Evolutionary conservation across 768 basidiomycete genomes (phyloP).

Genomic region (Hirschioporus abietinus): DNA sequence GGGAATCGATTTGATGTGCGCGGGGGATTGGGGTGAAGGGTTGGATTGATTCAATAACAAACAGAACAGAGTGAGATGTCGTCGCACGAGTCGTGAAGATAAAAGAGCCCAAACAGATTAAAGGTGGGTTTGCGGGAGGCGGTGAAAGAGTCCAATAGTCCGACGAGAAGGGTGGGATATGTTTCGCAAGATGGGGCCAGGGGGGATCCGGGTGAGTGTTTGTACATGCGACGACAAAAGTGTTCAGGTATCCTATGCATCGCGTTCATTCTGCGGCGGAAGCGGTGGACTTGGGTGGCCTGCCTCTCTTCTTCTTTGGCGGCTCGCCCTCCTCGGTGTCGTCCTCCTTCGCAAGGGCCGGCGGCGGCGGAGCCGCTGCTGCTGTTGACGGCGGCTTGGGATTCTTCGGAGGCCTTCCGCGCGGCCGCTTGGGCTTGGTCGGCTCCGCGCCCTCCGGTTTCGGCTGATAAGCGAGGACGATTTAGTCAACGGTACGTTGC

Average conservation of each 20-base stretch:
- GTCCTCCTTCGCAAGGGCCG: conserved; percentile 32
- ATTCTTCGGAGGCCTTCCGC: conserved; percentile 72
- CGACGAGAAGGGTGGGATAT: conserved; percentile 1
- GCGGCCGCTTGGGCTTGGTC: conserved; percentile 49
- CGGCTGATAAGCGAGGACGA: conserved; percentile 20
- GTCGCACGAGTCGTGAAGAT: neutral
- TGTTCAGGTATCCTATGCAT: neutral
- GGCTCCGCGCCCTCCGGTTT: conserved; percentile 40
- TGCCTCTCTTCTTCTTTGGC: conserved; percentile 70
- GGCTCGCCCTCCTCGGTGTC: conserved; percentile 31
- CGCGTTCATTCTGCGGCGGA: neutral
- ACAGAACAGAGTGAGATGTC: neutral
- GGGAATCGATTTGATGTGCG: neutral
- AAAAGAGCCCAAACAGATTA: neutral
- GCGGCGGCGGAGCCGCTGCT: neutral
- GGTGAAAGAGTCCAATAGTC: neutral
- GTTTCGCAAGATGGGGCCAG: neutral
- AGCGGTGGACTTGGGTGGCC: conserved; percentile 59
- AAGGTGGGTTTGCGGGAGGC: neutral
- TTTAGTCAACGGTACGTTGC: too few relatives aligned
- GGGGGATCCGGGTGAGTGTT: neutral
- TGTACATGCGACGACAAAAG: neutral
- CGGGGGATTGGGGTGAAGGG: neutral
- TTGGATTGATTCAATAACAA: neutral
- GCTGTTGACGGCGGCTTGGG: conserved; percentile 33